Evolutionary conservation across 2,329 filamentous ascomycete species (phyloP).

Genomic region (Sphaerulina vaccinii): DNA sequence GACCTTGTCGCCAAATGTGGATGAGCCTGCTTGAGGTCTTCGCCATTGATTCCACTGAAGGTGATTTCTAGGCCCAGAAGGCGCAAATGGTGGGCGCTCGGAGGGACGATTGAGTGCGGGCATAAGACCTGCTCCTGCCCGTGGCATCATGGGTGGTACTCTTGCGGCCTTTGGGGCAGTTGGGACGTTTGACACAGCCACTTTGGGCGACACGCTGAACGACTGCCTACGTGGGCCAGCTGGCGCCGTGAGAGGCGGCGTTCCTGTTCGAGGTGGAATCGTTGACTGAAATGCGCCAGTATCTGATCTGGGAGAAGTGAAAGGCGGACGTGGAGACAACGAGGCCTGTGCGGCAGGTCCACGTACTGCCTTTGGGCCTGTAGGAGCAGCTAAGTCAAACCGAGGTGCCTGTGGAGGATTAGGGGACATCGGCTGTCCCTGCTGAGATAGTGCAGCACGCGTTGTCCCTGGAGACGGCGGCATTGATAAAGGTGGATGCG

Average conservation of each 20-base stretch:
- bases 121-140: conserved; percentile 13
- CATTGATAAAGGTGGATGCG: conserved; percentile 15
- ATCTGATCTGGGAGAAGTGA: conserved; percentile 31
- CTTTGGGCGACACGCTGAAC: conserved; percentile 39
- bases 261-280: conserved; percentile 20
- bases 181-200: conserved; percentile 34
- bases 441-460: conserved; percentile 24
- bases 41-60: conserved; percentile 44
- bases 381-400: conserved; percentile 31
- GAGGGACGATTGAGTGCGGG: conserved; percentile 22
- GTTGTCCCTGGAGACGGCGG: conserved; percentile 26
- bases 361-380: conserved; percentile 34
- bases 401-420: conserved; percentile 25
- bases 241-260: conserved; percentile 35
- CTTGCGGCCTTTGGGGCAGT: conserved; percentile 40
- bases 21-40: conserved; percentile 39
- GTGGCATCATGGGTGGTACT: conserved; percentile 17
- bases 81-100: conserved; percentile 26
- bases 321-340: conserved; percentile 31
- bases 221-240: conserved; percentile 35
- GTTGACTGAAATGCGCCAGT: conserved; percentile 19
- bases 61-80: conserved; percentile 33
- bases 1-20: conserved; percentile 26
- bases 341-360: conserved; percentile 25
- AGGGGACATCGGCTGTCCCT: conserved; percentile 29